These are phyloP conservation scores for Blakeslea trispora DNA, from an alignment of 371 early-diverging fungal species.

Conservation along the genomic window DNA sequence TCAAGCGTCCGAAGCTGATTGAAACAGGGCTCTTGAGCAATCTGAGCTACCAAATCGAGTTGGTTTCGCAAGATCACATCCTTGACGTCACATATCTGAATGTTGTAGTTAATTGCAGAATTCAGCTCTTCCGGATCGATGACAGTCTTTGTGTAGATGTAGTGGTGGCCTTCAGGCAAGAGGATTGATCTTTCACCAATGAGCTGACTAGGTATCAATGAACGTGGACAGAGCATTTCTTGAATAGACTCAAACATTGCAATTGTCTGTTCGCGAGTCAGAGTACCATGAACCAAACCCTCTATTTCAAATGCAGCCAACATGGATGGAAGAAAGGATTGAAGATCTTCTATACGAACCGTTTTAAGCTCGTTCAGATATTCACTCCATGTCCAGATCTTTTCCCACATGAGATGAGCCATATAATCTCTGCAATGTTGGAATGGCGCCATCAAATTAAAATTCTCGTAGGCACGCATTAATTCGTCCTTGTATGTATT, in stretches of 20 bases:
- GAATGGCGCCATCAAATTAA: conserved; percentile 70
- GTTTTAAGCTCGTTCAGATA: conserved; percentile 56
- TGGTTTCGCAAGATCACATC: conserved; percentile 57
- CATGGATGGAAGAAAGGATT: conserved; percentile 65
- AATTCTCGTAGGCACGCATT: conserved; percentile 65
- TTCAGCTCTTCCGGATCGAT: conserved; percentile 78
- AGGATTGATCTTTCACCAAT: conserved; percentile 59
- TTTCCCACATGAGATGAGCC: conserved; percentile 67
- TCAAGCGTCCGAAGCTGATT: conserved; percentile 91
- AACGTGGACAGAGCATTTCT: conserved; percentile 50
- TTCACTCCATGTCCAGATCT: conserved; percentile 79
- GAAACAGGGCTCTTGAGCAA: conserved; percentile 87
- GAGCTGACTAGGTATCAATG: conserved; percentile 65
- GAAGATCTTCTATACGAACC: conserved; percentile 68
- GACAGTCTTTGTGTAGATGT: conserved; percentile 57
- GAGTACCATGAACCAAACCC: conserved; percentile 84
- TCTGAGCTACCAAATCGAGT: conserved; percentile 70
- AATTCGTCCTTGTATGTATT: conserved; percentile 72
- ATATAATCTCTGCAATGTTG: conserved; percentile 76
- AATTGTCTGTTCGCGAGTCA: conserved; percentile 61
- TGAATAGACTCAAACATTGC: conserved; percentile 57
- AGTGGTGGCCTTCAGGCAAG: conserved; percentile 54
- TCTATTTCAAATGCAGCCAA: conserved; percentile 73
- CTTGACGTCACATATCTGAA: conserved; percentile 60
- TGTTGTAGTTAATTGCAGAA: conserved; percentile 81